These are phyloP conservation scores for Eutrema japonicum DNA, from an alignment of 345 rosid species.

Conservation along the genomic window DNA sequence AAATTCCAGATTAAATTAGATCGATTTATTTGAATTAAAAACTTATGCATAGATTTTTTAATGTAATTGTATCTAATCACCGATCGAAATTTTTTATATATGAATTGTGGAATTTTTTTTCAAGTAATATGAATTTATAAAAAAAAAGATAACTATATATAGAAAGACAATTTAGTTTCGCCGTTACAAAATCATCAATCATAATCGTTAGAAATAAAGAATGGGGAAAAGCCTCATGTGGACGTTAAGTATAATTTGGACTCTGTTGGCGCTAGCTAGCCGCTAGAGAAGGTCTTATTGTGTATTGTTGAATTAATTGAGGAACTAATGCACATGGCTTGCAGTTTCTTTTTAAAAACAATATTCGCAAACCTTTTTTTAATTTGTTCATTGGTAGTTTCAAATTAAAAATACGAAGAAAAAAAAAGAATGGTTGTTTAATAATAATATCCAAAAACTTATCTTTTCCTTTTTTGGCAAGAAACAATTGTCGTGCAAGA, in stretches of 20 bases:
- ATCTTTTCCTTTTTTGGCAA: slow-evolving; percentile 25
- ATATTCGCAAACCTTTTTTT: background rate
- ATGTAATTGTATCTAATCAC: too few relatives aligned
- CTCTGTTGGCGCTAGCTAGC: slow-evolving; percentile 2
- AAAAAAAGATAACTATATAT: too few relatives aligned
- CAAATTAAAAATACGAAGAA: background rate
- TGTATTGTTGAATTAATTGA: background rate
- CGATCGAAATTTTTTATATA: too few relatives aligned
- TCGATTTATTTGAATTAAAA: too few relatives aligned
- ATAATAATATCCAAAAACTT: background rate
- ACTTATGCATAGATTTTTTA: too few relatives aligned
- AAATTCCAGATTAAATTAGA: too few relatives aligned
- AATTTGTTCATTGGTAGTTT: background rate
- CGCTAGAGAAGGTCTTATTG: background rate
- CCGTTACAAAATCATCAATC: too few relatives aligned
- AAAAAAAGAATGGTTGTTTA: background rate
- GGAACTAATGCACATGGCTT: slow-evolving; percentile 37
- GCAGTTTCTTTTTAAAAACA: background rate
- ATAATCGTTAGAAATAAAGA: too few relatives aligned
- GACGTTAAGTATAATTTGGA: slow-evolving; percentile 21
- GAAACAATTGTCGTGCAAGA: slow-evolving; percentile 10
- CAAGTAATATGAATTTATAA: too few relatives aligned
- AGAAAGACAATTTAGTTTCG: too few relatives aligned
- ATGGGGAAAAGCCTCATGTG: background rate
- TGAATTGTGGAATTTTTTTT: too few relatives aligned